Base-by-base conservation (phyloP, 2,329 filamentous ascomycete genomes). In the Phialophora tarda region DNA sequence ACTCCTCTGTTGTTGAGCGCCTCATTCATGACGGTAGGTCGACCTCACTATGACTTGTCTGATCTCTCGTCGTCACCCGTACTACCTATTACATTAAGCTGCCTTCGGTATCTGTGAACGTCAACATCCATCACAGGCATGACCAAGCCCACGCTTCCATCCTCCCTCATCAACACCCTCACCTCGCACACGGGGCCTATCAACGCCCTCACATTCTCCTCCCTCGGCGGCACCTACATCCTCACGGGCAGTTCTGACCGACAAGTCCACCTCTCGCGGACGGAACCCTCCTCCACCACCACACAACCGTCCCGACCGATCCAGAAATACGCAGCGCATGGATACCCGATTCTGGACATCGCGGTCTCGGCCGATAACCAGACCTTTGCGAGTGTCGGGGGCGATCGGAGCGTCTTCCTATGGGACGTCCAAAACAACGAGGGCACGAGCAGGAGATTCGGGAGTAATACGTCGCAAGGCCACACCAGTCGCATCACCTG, bases 381-480 rank as follows among this genome's bases (percentile, higher is more conserved):
- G 71, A 88, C 88, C 51, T 97, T 99, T 77, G 89, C 89, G 10
- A 93, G 89, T n/a, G 86, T 88, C 1, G 95, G 95, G 71, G 95
- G 95, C 66, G 95, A 99, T 81, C 91, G 94, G 73, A 85, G 86
- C 68, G 92, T 97, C 0, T 97, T 97, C 76, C 84, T 97, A 4
- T 98, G 95, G 95, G 95, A 99, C 78, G 95, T 98, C 0, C 84
- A 89, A 55, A 90, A 89, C 2, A 92, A 91, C 21, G 84, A 86
- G 72, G 66, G 62, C 51, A 97, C 94, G 3, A 81, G 91, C 28
- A 86, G 91, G 24, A 85, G 95, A 30, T 95, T 94, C 78, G 83
- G 84, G 21, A 85, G 85, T 24, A 85, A 84, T 65, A 67, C 71
- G 2, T 67, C 73, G 12, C 75, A 77, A 71, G 90, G 89, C 0